phyloP scores from a whole-genome alignment of 148 eudicot species.

The Mesembryanthemum crystallinum region DNA sequence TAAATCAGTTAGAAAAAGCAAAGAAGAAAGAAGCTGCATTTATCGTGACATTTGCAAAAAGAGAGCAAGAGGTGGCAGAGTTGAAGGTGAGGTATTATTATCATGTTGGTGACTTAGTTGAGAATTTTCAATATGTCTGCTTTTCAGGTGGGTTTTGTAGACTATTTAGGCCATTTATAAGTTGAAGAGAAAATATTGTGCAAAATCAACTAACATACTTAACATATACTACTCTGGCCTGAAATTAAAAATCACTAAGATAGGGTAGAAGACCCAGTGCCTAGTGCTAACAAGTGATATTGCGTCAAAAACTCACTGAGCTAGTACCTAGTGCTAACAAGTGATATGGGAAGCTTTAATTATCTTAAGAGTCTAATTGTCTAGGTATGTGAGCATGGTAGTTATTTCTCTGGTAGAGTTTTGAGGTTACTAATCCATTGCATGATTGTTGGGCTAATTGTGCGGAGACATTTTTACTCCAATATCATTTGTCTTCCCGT shows the following conservation, averaged over 20 bases:
- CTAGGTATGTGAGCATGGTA: not conserved
- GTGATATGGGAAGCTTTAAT: not conserved
- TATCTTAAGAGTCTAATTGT: not conserved
- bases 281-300: too few relatives aligned
- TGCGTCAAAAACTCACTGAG: not conserved
- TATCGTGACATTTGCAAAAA: conserved; percentile 91
- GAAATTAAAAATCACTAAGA: too few relatives aligned
- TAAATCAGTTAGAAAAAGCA: conserved; percentile 82
- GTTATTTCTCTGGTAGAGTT: not conserved
- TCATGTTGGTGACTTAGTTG: not conserved
- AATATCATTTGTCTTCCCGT: not conserved
- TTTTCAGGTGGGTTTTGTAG: not conserved
- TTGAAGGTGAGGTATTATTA: conserved; percentile 56
- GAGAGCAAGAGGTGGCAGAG: conserved; percentile 98
- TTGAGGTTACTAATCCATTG: not conserved
- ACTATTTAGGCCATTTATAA: not conserved
- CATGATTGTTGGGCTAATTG: not conserved
- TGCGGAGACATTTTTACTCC: not conserved
- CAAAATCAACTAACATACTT: not conserved
- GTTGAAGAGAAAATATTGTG: not conserved
- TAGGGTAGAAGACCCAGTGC: too few relatives aligned
- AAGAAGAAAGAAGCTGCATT: conserved; percentile 99
- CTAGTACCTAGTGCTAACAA: not conserved
- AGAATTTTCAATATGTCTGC: not conserved
- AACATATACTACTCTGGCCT: too few relatives aligned